Evolutionary conservation across 2,329 filamentous ascomycete genomes (phyloP).

Genomic region (Trichophyton equinum): DNA sequence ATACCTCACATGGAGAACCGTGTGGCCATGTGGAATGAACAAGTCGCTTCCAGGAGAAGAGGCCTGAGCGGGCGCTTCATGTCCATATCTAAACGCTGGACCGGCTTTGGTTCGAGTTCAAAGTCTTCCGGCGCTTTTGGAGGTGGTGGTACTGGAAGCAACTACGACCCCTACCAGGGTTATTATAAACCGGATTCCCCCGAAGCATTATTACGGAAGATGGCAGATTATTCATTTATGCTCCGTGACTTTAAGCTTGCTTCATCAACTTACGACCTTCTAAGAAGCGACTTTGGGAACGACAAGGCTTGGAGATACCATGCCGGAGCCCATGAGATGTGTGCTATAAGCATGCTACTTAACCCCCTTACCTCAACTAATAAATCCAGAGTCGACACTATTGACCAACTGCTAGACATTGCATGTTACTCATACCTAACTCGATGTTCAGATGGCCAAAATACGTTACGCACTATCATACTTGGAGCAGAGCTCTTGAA

Average conservation of each 20-base stretch:
- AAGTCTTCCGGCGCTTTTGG: slow-evolving; percentile 46
- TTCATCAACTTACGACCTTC: slow-evolving; percentile 78
- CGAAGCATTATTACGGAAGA: slow-evolving; percentile 82
- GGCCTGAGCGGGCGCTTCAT: slow-evolving; percentile 90
- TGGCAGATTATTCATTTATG: slow-evolving; percentile 96
- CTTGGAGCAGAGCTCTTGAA: slow-evolving; percentile 72
- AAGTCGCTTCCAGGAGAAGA: slow-evolving; percentile 78
- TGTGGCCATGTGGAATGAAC: slow-evolving; percentile 89
- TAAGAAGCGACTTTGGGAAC: slow-evolving; percentile 78
- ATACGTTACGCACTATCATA: slow-evolving; percentile 63
- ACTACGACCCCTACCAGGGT: slow-evolving; percentile 65
- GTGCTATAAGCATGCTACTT: slow-evolving; percentile 69
- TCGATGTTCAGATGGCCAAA: slow-evolving; percentile 65
- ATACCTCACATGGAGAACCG: slow-evolving; percentile 93
- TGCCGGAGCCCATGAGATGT: slow-evolving; percentile 91
- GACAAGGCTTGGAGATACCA: slow-evolving; percentile 97
- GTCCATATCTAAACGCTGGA: slow-evolving; percentile 82
- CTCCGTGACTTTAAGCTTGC: slow-evolving; percentile 90
- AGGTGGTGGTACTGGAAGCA: slow-evolving; percentile 36
- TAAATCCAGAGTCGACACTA: slow-evolving; percentile 65
- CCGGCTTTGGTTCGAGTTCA: slow-evolving; percentile 60
- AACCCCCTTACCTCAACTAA: slow-evolving; percentile 58
- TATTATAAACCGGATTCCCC: slow-evolving; percentile 75
- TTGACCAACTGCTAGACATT: slow-evolving; percentile 79
- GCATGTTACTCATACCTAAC: slow-evolving; percentile 88